Evolutionary conservation across 495 filamentous ascomycete genomes (phyloP).

Genomic region (Hypoxylon subgilvum): DNA sequence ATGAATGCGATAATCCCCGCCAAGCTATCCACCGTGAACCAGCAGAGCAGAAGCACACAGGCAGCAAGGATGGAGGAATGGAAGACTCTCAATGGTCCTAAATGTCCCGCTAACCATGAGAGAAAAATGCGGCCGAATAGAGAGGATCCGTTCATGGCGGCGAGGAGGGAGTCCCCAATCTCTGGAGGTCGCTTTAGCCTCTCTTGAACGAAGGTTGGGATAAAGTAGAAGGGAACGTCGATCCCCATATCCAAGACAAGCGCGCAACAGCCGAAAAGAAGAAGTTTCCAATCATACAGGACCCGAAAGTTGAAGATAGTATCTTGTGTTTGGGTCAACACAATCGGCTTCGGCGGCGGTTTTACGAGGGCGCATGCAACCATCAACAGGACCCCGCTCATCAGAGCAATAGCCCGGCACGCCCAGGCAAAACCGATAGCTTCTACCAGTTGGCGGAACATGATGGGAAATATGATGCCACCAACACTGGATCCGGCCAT

Average conservation of each 20-base stretch:
- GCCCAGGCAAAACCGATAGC: conserved; percentile 69
- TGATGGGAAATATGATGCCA: conserved; percentile 69
- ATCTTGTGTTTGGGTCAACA: too few species aligned
- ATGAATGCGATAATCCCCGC: conserved; percentile 49
- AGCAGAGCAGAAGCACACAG: conserved; percentile 44
- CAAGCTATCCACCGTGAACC: conserved; percentile 39
- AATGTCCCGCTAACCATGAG: conserved; percentile 59
- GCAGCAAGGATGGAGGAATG: conserved; percentile 67
- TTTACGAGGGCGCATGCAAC: conserved; percentile 54
- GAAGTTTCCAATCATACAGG: conserved; percentile 47
- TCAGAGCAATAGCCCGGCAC: conserved; percentile 64
- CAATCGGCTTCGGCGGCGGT: conserved; percentile 40
- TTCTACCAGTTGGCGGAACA: conserved; percentile 61
- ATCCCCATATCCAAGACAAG: conserved; percentile 69
- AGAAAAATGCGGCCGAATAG: conserved; percentile 70
- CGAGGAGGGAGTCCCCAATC: conserved; percentile 54
- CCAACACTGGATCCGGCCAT: conserved; percentile 72
- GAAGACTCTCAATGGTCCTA: conserved; percentile 60
- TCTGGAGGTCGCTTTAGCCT: conserved; percentile 53
- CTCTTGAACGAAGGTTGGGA: conserved; percentile 56
- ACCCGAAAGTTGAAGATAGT: conserved; percentile 49
- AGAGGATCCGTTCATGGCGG: conserved; percentile 68
- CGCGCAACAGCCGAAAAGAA: conserved; percentile 58
- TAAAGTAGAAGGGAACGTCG: conserved; percentile 68
- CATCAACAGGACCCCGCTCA: conserved; percentile 55